Conservation (phyloP, 2,329 filamentous ascomycete species). For the Emericellopsis atlantica region DNA sequence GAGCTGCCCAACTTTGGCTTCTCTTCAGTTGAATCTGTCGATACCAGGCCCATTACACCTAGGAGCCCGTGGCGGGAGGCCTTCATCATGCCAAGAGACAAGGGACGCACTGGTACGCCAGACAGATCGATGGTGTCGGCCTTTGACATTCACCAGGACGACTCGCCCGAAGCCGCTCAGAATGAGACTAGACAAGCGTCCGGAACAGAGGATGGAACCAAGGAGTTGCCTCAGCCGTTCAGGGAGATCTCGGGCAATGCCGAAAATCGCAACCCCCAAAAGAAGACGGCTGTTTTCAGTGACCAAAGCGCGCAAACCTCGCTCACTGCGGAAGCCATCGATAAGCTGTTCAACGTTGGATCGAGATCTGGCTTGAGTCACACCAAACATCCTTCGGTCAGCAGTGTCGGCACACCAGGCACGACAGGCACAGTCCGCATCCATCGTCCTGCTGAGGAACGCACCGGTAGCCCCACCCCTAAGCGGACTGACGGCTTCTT, state of each 20-base stretch:
- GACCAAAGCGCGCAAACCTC: conserved; percentile 75
- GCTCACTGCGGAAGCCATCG: conserved; percentile 71
- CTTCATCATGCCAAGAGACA: conserved; percentile 41
- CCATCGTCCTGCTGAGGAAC: conserved; percentile 33
- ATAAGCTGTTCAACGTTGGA: conserved; percentile 51
- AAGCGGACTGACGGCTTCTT: conserved; percentile 22
- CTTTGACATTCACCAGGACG: conserved; percentile 25
- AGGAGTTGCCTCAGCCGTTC: conserved; percentile 45
- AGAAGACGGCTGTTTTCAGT: conserved; percentile 29
- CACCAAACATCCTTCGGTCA: conserved; percentile 22
- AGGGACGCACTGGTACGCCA: conserved; percentile 8
- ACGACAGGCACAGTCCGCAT: conserved; percentile 28
- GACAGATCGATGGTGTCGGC: neutral
- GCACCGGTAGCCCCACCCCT: conserved; percentile 28
- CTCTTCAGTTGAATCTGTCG: conserved; percentile 30
- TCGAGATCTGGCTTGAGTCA: conserved; percentile 10
- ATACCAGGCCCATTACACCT: conserved; percentile 31
- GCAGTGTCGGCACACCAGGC: conserved; percentile 16
- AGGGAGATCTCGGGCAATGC: conserved; percentile 51
- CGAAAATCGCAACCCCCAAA: conserved; percentile 24
- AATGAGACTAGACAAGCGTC: conserved; percentile 49
- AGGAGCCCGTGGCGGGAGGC: conserved; percentile 41
- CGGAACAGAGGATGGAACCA: conserved; percentile 28
- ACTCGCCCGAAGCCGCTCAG: conserved; percentile 44
- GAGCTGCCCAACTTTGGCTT: conserved; percentile 21